Conservation (phyloP, 1,284 basidiomycete species). For the Rhodotorula sp. region DNA sequence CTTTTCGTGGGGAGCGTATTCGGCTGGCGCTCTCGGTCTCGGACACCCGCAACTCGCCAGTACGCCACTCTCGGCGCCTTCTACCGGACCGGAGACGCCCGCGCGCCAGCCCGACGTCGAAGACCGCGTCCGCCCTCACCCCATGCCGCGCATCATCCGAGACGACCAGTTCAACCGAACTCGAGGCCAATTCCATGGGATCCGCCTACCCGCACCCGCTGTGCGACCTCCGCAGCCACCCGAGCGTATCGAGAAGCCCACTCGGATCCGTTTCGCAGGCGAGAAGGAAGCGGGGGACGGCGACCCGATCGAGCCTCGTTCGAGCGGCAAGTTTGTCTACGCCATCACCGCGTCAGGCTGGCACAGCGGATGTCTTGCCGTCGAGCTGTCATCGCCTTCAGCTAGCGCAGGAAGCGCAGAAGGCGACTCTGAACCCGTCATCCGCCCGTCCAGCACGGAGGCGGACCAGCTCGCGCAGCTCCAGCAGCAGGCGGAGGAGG, state of each 20-base stretch:
- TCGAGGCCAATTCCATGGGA: neutral
- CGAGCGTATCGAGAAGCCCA: conserved; percentile 59
- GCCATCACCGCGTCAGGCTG: conserved; percentile 74
- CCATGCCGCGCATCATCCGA: conserved; percentile 3
- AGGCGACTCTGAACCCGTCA: conserved; percentile 42
- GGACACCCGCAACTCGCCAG: conserved; percentile 55
- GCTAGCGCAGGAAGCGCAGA: conserved; percentile 48
- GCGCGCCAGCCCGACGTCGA: neutral
- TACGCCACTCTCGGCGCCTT: conserved; percentile 26
- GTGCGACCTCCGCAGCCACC: conserved; percentile 44
- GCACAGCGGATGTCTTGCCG: conserved; percentile 82
- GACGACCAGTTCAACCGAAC: neutral
- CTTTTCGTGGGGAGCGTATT: conserved; percentile 78
- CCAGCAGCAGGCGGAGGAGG: neutral
- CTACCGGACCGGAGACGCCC: neutral
- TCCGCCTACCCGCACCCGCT: neutral
- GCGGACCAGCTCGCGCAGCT: neutral
- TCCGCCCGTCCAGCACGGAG: conserved; percentile 1
- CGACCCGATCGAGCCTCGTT: no score
- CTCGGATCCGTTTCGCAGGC: conserved; percentile 67
- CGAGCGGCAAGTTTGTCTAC: conserved; percentile 62
- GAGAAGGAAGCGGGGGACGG: conserved; percentile 31
- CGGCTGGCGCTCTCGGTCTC: conserved; percentile 74
- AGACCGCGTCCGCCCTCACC: neutral
- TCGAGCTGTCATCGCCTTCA: conserved; percentile 57